Evolutionary conservation across 2,329 filamentous ascomycete species (phyloP), one percentile per base, ranked within the genome.

Genomic region (Trichoderma lentiforme): DNA sequence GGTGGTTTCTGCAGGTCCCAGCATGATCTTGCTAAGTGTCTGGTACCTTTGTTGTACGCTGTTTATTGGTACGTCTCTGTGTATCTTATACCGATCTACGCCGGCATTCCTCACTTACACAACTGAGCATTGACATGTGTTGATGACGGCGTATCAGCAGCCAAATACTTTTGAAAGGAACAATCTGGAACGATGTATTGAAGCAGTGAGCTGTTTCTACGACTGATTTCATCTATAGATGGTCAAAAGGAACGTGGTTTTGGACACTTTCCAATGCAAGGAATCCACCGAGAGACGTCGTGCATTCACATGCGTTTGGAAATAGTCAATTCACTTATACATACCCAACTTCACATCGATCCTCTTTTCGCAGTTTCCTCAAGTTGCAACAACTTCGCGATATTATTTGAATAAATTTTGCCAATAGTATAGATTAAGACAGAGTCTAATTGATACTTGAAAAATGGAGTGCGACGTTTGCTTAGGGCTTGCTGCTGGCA

Each of bases 11-110:
- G 47, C 47, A 53, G 47, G 47, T 53, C 21, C 47, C n/a, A 3
- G 7, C 24, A 24, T 15, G 36, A 6, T 7, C 6, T 14, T 32
- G 0, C 3, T 8, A 65, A 8, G 43, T 65, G 18, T 7, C n/a
- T 5, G n/a, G 43, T 67, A 67, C 64, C 6, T 18, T 11, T 1
- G 2, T 0, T 12, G 28, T 3, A 6, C 1, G 9, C 4, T 0
- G 8, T 11, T 9, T 6, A 0, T 5, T 36, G 63, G 15, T 0
- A 12, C 0, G 2, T 4, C 0, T 15, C 14, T 3, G 5, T 2
- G 63, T 66, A 57, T 3, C 15, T 15, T 6, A 15, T 39, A 66
- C 47, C 61, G 4, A 32, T 11, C 18, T 2, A 21, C 18, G 18
- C 47, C 30, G 5, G 0, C n/a, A 39, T 39, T 28, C 21, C 14